Base-by-base conservation (phyloP, 495 filamentous ascomycete genomes). In the Chlorociboria aeruginascens region DNA sequence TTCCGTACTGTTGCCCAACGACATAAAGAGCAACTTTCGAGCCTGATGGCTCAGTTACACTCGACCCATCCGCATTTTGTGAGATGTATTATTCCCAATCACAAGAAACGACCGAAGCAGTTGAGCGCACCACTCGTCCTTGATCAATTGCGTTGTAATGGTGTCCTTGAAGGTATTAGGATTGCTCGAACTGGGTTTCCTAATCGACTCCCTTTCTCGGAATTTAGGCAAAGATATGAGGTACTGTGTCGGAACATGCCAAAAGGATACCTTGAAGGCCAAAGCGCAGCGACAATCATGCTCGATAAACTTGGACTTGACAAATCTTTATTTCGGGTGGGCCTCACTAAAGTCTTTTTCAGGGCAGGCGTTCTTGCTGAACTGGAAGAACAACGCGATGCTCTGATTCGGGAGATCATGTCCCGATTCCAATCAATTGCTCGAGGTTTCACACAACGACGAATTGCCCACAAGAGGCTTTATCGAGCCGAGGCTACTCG, bases 161-260 rank as follows among this genome's bases (percentile, higher is more conserved):
- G 93, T 82, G 93, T 99, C 3, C 72, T 99, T 6, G 93, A 99
- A 64, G 93, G 93, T 40, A 99, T 99, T 60, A 74, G 93, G 46
- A 99, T 99, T 62, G 93, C 93, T 10, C 78, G 93, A 10, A 99
- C 92, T 29, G 93, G 93, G n/a, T 99, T 97, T 61, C 93, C 93
- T 35, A 99, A 99, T 63, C 73, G 93, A 49, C 71, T 99, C 3
- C 73, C 83, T 0, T 99, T 97, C 62, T 73, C 84, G 9, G 93
- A 99, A 60, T 99, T 99, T 63, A 77, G 93, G 36, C 83, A 93
- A 52, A 83, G 93, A 35, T 99, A 99, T 62, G 93, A 96, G 63
- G 89, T 97, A n/a, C 79, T 99, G 12, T 95, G 88, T 57, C 75
- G 74, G 25, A 77, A 85, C 46, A 86, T 97, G 75, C 89, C 90